Evolutionary conservation across 306 rosid species (phyloP).

Genomic region (Prunus mira): DNA sequence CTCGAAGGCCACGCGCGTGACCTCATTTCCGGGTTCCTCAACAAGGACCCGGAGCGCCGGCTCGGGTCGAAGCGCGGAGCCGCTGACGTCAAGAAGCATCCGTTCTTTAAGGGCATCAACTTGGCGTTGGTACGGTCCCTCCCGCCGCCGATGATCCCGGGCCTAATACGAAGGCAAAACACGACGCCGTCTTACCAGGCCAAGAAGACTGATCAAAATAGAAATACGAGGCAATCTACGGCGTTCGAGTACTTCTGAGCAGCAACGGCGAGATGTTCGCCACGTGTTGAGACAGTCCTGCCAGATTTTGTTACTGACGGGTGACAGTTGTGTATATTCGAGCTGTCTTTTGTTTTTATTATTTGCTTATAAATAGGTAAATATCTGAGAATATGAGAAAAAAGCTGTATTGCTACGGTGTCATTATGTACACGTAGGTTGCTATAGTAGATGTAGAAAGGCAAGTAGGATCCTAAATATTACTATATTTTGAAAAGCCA

Average conservation of each 20-base stretch:
- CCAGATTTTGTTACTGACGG: constrained; percentile 47
- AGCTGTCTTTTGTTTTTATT: constrained; percentile 25
- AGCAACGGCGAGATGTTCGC: constrained; percentile 25
- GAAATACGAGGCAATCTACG: constrained; percentile 23
- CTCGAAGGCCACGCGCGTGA: constrained; percentile 81
- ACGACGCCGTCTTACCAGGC: constrained; percentile 39
- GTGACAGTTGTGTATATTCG: constrained; percentile 54
- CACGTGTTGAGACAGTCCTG: constrained; percentile 44
- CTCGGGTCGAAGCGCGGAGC: constrained; percentile 96
- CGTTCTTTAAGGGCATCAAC: constrained; percentile 66
- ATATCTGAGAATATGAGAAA: not conserved
- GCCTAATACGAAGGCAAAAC: constrained; percentile 25
- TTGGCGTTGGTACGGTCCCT: constrained; percentile 68
- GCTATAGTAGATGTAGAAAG: no score
- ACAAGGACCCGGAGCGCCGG: constrained; percentile 67
- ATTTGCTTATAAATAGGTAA: constrained; percentile 12
- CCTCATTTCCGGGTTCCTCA: constrained; percentile 44
- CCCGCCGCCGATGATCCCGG: constrained; percentile 67
- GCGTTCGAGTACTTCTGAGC: constrained; percentile 43
- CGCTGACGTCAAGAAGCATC: constrained; percentile 78
- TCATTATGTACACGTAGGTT: not conserved
- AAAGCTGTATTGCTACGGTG: not conserved
- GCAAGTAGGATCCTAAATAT: no score
- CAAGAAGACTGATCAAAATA: constrained; percentile 6
- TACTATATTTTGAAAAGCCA: no score